Percentiles rank a stretch among this genome's conserved stretches.
Evolutionary conservation across 352 stramenopile genomes (phyloP).

Genomic region (Blastocystis sp.): DNA sequence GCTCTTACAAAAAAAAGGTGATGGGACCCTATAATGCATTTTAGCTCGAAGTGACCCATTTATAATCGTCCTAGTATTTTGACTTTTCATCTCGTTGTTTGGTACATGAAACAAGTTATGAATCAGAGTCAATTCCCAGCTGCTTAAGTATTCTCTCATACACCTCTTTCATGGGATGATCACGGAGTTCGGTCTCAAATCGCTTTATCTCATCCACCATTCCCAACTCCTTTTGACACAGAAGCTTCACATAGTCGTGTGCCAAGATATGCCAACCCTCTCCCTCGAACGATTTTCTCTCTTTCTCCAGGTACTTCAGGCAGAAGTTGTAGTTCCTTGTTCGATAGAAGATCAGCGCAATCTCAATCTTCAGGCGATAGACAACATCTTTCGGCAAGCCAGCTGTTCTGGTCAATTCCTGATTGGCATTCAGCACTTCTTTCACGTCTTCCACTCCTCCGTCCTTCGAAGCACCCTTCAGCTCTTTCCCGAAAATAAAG

Average conservation of each 20-base stretch:
- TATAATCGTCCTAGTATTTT: not conserved
- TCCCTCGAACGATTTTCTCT: not conserved
- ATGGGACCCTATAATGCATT: not conserved
- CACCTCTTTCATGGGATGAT: not conserved
- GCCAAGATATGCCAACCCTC: not conserved
- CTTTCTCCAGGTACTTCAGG: not conserved
- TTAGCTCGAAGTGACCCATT: not conserved
- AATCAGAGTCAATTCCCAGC: not conserved
- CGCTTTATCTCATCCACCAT: not conserved
- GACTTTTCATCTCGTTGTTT: not conserved
- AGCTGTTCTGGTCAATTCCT: not conserved
- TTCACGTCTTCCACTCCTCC: not conserved
- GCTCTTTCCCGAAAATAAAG: constrained; percentile 4
- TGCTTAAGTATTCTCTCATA: not conserved
- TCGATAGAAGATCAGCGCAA: not conserved
- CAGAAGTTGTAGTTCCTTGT: not conserved
- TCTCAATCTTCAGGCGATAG: not conserved
- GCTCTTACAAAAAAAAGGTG: too few relatives aligned
- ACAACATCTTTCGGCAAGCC: not conserved
- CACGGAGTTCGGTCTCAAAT: not conserved
- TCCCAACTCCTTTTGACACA: not conserved
- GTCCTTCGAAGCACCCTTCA: not conserved
- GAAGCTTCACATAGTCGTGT: not conserved
- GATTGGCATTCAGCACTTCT: not conserved
- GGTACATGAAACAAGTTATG: not conserved